Evolutionary conservation across 805 yeast species (phyloP), one percentile per base, ranked within the genome.

Genomic region (Nakazawaea wyomingensis): DNA sequence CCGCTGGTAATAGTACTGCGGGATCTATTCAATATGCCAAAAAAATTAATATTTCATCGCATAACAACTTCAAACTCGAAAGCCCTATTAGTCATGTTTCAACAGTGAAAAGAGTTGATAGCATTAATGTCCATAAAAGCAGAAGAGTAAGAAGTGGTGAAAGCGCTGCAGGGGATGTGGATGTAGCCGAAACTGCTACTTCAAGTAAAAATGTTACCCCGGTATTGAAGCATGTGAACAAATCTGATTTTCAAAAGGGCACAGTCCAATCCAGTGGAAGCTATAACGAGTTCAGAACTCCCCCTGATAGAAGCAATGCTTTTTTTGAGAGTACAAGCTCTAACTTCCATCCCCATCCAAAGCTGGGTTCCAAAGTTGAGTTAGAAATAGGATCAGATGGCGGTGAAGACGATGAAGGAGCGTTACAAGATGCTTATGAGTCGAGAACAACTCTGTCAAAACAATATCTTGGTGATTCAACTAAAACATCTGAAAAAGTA

Each of bases 101-200:
- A 7, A 14, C 37, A 8, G 43, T 44, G n/a, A 44, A 31, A 29
- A 34, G 47, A 24, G 34, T 39, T 26, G 47, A 44, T 27, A 44
- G 47, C 22, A 39, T 44, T 17, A 44, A 31, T 22, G 47, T 44
- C 4, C 43, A 38, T 30, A 39, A 26, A 16, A 44, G 35, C 24
- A 34, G 47, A 34, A 20, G 43, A 18, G 28, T 44, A 21, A 44
- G 20, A 14, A 44, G 43, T 26, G 34, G 24, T 13, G 47, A 33
- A 11, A 31, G 37, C 34, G 8, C 13, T 20, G 10, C 19, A 21
- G 18, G 11, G 5, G 38, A 40, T 5, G 14, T 16, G 5, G 38
- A 40, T 5, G 14, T 16, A 13, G 17, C 16, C 5, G 28, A 26
- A 8, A 24, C n/a, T 7, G 22, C 19, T 4, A 33, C 32, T 9